Evolutionary conservation across 371 early-diverging fungal species (phyloP), one percentile per base, ranked within the genome.

Genomic region (Lichtheimia ornata): DNA sequence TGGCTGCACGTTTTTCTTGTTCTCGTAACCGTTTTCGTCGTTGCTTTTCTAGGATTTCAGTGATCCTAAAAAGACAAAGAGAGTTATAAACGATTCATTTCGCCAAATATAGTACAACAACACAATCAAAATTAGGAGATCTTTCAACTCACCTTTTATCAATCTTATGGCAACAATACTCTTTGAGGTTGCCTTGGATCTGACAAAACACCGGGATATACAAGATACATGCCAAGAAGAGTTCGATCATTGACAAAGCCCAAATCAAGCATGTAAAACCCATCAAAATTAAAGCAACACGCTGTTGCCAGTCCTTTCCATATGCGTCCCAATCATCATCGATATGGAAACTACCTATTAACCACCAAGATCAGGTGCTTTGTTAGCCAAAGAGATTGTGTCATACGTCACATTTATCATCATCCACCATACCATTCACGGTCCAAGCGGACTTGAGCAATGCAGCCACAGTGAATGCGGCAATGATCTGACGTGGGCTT

Each of bases 141-240:
- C n/a, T n/a, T 58, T 11, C 9, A 35, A 12, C 7, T 74, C n/a
- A 82, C 86, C 94, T 74, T 69, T 94, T 95, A 74, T 94, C 96
- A 50, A 95, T 89, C 71, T 91, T 92, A 76, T 93, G 92, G 64
- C 93, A 93, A 62, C 92, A 92, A 66, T 89, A 95, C 69, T 95
- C 96, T 67, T 95, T 95, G 55, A 95, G 77, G 66, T 94, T 95
- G 28, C 96, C 96, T 40, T 86, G 88, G 54, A 95, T 92, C 35
- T 84, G 81, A 63, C 83, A 87, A 56, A 93, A 73, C 50, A 95
- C 75, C 5, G 94, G 94, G 25, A 95, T 77, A 68, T 95, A 95
- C n/a, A 93, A 45, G 35, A 92, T 44, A 27, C 77, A 72, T 4
- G 94, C 92, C n/a, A 80, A 35, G 2, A 89, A 43, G 24, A 91